Evolutionary conservation across 441 rosid species (phyloP), one percentile per base, ranked within the genome.

Genomic region (Adansonia gregorii): DNA sequence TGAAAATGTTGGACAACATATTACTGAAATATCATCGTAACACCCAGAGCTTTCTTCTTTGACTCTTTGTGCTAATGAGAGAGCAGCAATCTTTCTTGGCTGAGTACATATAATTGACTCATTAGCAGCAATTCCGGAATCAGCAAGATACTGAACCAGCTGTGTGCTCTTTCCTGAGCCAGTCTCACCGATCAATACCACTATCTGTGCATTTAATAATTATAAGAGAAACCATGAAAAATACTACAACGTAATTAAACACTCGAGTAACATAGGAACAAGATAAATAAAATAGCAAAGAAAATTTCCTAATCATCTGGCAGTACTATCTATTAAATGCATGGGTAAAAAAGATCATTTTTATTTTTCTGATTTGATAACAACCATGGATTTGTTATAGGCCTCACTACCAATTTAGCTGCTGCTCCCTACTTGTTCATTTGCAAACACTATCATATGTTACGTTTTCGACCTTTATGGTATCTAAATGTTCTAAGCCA

Each of bases 81-180:
- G 67, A n/a, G 97, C 97, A 67, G 97, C 97, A 78, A 95, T 89
- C 76, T 91, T 95, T 49, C 98, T 89, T 45, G 99, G 97, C 79
- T 94, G 98, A 65, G 99, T 92, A 80, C 99, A 95, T 41, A 94
- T 85, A 80, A 92, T 86, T 6, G 98, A 84, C 75, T 81, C 87
- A 78, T 78, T 64, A 31, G 85, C 83, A 75, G 88, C 89, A 20
- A 94, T 74, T 59, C 93, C 95, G 24, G 98, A 92, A 85, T 95
- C 99, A 84, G 92, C 92, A 74, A 95, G 96, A 84, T 83, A 95
- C 83, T 95, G 99, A 77, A 88, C 92, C 85, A 95, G 69, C 86
- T 95, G 98, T 8, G 99, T 95, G 79, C 98, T 95, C 86, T 95
- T 95, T 45, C 99, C 99, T 9, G 97, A 95, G 78, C 99, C 99